A percentile compares a stretch with the other conserved stretches of the same genome.
These are phyloP conservation scores for Verticillium klebahnii DNA, from an alignment of 2,329 filamentous ascomycete genomes.

Conservation along the genomic window DNA sequence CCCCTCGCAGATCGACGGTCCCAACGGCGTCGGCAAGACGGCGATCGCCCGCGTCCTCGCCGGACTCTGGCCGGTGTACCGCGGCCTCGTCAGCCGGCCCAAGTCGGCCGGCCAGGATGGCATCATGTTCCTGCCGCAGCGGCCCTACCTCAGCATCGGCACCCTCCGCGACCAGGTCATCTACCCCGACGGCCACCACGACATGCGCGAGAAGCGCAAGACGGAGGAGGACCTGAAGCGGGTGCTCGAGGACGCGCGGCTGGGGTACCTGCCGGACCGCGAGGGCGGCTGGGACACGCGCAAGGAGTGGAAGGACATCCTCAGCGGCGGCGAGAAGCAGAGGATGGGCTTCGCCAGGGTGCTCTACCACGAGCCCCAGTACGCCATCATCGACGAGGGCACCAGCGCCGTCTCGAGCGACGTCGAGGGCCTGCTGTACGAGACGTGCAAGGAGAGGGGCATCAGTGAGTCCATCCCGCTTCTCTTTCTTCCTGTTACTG, in stretches of 20 bases:
- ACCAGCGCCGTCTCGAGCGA: conserved; percentile 92
- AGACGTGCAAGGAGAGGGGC: conserved; percentile 85
- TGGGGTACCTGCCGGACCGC: conserved; percentile 85
- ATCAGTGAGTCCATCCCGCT: conserved; percentile 64
- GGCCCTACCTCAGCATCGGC: conserved; percentile 86
- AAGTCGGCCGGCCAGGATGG: conserved; percentile 78
- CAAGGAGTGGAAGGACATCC: conserved; percentile 97
- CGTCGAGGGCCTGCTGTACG: conserved; percentile 90
- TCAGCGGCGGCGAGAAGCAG: conserved; percentile 98
- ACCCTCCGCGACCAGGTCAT: conserved; percentile 96
- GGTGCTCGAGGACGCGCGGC: conserved; percentile 74
- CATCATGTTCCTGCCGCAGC: conserved; percentile 97
- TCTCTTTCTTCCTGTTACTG: background rate
- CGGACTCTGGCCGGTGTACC: conserved; percentile 93
- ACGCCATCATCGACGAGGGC: conserved; percentile 92
- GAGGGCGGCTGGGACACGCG: conserved; percentile 96
- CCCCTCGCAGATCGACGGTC: conserved; percentile 66
- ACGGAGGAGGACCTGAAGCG: conserved; percentile 73
- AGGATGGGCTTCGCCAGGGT: conserved; percentile 86
- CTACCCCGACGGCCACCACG: conserved; percentile 89
- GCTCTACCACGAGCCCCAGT: conserved; percentile 90
- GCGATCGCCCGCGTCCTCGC: conserved; percentile 84
- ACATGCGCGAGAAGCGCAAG: conserved; percentile 81
- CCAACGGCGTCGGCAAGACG: conserved; percentile 92
- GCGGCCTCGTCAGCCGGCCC: conserved; percentile 84